Conservation (phyloP, 345 rosid genomes). For the Pseudoturritis turrita region DNA sequence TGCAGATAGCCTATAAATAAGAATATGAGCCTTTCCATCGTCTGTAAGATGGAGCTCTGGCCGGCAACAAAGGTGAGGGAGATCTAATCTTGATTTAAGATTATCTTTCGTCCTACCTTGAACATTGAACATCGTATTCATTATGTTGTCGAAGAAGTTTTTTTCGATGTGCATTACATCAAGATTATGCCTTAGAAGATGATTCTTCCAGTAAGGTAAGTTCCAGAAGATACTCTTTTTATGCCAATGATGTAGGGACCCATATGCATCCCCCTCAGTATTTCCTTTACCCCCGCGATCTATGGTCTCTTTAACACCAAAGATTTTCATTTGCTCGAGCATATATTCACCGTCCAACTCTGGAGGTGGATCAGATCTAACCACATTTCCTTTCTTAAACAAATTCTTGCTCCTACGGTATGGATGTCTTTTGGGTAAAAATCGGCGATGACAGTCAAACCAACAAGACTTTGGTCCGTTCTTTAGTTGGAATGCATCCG, state of each 20-base stretch:
- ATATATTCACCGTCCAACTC: background rate
- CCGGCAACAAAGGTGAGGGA: too few relatives aligned
- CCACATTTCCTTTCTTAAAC: background rate
- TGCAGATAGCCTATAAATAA: too few relatives aligned
- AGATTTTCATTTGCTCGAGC: background rate
- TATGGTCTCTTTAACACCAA: background rate
- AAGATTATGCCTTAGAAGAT: background rate
- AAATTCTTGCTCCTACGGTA: background rate
- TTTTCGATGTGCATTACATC: background rate
- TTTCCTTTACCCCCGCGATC: background rate
- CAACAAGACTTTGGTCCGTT: too few relatives aligned
- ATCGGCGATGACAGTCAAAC: too few relatives aligned
- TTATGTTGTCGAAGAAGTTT: too few relatives aligned
- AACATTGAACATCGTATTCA: too few relatives aligned
- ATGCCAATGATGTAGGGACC: background rate
- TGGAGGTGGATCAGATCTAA: background rate
- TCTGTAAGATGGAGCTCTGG: too few relatives aligned
- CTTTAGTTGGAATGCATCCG: background rate
- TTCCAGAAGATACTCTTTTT: background rate
- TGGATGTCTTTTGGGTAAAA: background rate
- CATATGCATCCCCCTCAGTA: background rate
- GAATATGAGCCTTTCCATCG: too few relatives aligned
- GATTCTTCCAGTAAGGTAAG: background rate
- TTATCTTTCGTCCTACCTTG: too few relatives aligned
- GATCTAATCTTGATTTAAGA: too few relatives aligned